Base-by-base conservation (phyloP, 2,329 filamentous ascomycete genomes). In the Myriangium duriaei region DNA sequence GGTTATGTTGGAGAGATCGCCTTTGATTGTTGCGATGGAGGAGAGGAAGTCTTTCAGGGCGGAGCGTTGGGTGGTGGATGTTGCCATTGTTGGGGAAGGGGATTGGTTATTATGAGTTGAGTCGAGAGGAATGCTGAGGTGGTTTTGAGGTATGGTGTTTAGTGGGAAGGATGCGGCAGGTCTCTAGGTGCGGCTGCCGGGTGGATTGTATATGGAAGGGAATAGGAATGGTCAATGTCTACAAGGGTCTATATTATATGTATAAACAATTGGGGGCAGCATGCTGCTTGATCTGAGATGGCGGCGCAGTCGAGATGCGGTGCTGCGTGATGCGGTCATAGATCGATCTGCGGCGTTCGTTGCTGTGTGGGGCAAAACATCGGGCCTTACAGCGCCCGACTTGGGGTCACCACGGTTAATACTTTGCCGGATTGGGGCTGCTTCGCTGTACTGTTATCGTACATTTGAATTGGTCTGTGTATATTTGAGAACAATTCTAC, bases 1-100 rank as follows among this genome's bases (percentile, higher is more conserved):
- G 6, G 63, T 66, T 39, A 65, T 65, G 37, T 63, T 66, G 30
- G 53, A 58, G 5, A 66, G 52, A 40, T 66, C 63, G 24, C 63
- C 63, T 49, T 57, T 59, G 38, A 66, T 62, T 1, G 61, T 64
- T 18, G 62, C 57, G 32, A 65, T 63, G 0, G 60, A 63, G 53
- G 50, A 48, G n/a, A 53, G 39, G 30, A 53, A 54, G 13, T 54
- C 51, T 35, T 51, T 53, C 30, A 52, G 39, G 12, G 39, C 39
- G 28, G 42, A 41, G 28, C 42, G 36, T 30, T 39, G 36, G 10
- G 24, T 32, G 16, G 30, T 26, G 16, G 17, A 32, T 4, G 29
- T 33, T 12, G 36, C 36, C 36, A 39, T 39, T 26, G 35, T 2
- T 29, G 35, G 12, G 26, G 4, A 31, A 37, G 32, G 26, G 35